These are phyloP conservation scores for Cercospora zeina DNA, from an alignment of 2,329 filamentous ascomycete genomes.

Conservation along the genomic window DNA sequence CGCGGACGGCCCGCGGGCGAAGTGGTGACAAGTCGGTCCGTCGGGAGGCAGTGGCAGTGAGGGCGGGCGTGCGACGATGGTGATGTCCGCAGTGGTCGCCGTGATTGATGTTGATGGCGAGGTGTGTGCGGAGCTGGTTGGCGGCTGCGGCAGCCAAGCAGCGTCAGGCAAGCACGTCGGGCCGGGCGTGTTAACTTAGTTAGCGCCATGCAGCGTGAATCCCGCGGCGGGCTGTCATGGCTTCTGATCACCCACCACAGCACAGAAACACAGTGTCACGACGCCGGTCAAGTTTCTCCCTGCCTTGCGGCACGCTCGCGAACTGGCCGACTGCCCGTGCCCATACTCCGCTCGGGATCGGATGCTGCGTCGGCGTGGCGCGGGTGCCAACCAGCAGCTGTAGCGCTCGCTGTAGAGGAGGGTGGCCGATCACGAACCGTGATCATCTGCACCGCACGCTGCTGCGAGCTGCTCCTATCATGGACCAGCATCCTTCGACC, in stretches of 20 bases:
- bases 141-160: slow-evolving; percentile 1
- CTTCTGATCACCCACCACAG: background rate
- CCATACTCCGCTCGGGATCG: background rate
- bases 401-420: slow-evolving; percentile 1
- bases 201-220: slow-evolving; percentile 2
- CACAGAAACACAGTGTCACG: slow-evolving; percentile 8
- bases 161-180: slow-evolving; percentile 8
- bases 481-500: slow-evolving; percentile 1
- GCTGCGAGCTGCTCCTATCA: slow-evolving; percentile 1
- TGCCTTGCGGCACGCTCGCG: background rate
- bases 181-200: background rate
- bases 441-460: slow-evolving; percentile 7
- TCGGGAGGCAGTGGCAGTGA: slow-evolving; percentile 7
- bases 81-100: slow-evolving; percentile 5
- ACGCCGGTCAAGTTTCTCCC: background rate
- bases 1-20: slow-evolving; percentile 22
- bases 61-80: background rate
- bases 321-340: background rate
- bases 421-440: background rate
- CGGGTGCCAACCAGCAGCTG: background rate
- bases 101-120: slow-evolving; percentile 14
- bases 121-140: slow-evolving; percentile 6
- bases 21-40: background rate
- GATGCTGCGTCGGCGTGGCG: background rate
- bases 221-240: background rate